Base-by-base conservation (phyloP, 176 grass and related monocot genomes). In the Cenchrus fungigraminus region DNA sequence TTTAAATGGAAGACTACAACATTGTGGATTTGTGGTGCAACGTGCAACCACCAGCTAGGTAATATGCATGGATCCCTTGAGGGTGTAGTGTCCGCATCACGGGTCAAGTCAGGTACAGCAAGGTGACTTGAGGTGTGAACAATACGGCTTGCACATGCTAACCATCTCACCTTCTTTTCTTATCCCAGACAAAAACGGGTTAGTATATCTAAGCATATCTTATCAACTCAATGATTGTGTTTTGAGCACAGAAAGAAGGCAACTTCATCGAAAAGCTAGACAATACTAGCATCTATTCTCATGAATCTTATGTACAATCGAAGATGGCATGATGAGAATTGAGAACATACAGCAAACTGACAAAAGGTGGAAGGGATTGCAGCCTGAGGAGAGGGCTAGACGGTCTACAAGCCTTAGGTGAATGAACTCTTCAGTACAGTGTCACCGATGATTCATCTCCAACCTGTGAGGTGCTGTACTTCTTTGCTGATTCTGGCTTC, bases 391-490 rank as follows among this genome's bases (percentile, higher is more conserved):
- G 73, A 65, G 50, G 47, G 65, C 71, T 84, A 80, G 66, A 56
- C 31, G 1, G 20, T 80, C 76, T 58, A 83, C 31, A 89, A 88
- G 62, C 45, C 88, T 81, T 71, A 78, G 25, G 80, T 62, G 61
- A 9, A 60, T 69, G 53, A 58, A 59, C 54, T 78, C 72, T 83
- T 96, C 86, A 93, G 51, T 82, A 91, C 12, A 89, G 44, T 4
- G 94, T 65, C 54, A 89, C 64, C 0, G 86, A 78, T 29, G 91
- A 89, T 40, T 91, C 70, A 55, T 91, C 91, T 61, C 84, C 89
- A 22, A 91, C 86, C 60, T 96, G 94, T 11, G 84, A 75, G 40
- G 75, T 77, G 79, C 74, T 87, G 53, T 89, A 93, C 84, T 92
- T 89, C 82, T 61, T 91, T 59, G 91, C 79, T 58, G 90, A 77